Percentiles rank a stretch among this genome's conserved stretches.
Conservation (phyloP, 192 early-diverging fungal genomes). For the Podochytrium sp. region DNA sequence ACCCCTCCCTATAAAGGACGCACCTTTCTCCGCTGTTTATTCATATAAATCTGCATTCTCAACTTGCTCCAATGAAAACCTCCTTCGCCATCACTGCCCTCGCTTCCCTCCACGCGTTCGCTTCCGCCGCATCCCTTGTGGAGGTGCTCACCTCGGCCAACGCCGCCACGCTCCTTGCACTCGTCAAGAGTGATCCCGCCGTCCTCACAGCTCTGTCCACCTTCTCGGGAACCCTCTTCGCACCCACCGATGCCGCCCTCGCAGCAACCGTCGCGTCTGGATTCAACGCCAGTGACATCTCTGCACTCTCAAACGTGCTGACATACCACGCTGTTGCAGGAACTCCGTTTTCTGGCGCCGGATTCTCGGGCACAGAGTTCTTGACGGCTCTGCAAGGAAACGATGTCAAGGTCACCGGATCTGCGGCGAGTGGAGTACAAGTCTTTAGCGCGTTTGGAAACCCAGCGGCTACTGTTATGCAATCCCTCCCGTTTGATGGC, state of each 20-base stretch:
- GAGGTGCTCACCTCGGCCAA: constrained; percentile 3
- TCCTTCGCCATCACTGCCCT: constrained; percentile 11
- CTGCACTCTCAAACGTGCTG: constrained; percentile 12
- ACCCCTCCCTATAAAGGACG: too few species aligned
- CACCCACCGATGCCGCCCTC: constrained; percentile 30
- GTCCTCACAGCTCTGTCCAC: constrained; percentile 12
- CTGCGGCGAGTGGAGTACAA: not conserved
- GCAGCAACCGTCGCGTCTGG: constrained; percentile 1
- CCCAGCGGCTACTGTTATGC: constrained; percentile 34
- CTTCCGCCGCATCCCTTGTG: constrained; percentile 10
- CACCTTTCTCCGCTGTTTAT: not conserved
- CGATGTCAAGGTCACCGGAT: not conserved
- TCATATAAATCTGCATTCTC: not conserved
- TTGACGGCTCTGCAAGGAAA: constrained; percentile 19
- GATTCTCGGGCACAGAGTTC: constrained; percentile 4
- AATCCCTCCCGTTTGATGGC: constrained; percentile 39
- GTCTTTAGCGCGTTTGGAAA: constrained; percentile 11
- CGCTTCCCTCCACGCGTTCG: not conserved
- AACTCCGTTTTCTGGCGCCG: constrained; percentile 6
- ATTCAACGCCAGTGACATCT: constrained; percentile 4
- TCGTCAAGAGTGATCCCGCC: constrained; percentile 1
- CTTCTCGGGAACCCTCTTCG: constrained; percentile 33
- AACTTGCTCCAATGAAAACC: not conserved
- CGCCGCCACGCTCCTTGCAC: constrained; percentile 12
- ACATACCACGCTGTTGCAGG: constrained; percentile 24